These are phyloP conservation scores for Monosporascus sp. DNA, from an alignment of 2,329 filamentous ascomycete species.

Conservation along the genomic window DNA sequence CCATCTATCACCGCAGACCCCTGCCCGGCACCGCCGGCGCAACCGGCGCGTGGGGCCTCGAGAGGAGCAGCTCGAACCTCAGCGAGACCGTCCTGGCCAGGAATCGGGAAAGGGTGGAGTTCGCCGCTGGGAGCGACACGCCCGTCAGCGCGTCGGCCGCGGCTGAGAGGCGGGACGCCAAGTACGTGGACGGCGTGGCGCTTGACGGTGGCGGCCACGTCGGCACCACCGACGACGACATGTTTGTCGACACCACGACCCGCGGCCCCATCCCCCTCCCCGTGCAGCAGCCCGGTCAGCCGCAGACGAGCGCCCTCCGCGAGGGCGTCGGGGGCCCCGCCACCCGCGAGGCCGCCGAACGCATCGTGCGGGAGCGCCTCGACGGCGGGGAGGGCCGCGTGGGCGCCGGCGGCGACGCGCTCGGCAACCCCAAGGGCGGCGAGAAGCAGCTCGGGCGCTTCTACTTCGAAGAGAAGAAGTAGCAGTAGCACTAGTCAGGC, in stretches of 20 bases:
- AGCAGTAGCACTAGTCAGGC: neutral
- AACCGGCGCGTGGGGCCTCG: conserved; percentile 35
- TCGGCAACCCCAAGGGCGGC: conserved; percentile 40
- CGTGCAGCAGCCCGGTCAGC: conserved; percentile 23
- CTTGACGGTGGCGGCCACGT: conserved; percentile 44
- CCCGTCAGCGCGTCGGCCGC: conserved; percentile 40
- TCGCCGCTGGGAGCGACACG: conserved; percentile 33
- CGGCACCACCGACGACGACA: conserved; percentile 38
- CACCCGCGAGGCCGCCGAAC: conserved; percentile 54
- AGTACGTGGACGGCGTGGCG: conserved; percentile 63
- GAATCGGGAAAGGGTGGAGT: conserved; percentile 22
- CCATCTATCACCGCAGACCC: conserved; percentile 57
- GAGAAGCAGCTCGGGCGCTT: conserved; percentile 48
- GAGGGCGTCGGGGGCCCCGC: conserved; percentile 26
- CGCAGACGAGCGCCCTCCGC: conserved; percentile 31
- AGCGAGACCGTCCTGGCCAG: conserved; percentile 37
- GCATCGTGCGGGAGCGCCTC: conserved; percentile 56
- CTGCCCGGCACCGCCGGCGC: conserved; percentile 32
- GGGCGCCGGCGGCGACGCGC: conserved; percentile 24
- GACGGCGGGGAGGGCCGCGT: conserved; percentile 43
- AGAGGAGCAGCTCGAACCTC: conserved; percentile 47
- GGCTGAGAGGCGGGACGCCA: conserved; percentile 53
- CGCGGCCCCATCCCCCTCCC: conserved; percentile 47
- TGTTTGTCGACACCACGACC: conserved; percentile 61
- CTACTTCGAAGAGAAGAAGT: conserved; percentile 52